phyloP scores from a whole-genome alignment of 768 basidiomycete species.

The Termitomyces sp. region DNA sequence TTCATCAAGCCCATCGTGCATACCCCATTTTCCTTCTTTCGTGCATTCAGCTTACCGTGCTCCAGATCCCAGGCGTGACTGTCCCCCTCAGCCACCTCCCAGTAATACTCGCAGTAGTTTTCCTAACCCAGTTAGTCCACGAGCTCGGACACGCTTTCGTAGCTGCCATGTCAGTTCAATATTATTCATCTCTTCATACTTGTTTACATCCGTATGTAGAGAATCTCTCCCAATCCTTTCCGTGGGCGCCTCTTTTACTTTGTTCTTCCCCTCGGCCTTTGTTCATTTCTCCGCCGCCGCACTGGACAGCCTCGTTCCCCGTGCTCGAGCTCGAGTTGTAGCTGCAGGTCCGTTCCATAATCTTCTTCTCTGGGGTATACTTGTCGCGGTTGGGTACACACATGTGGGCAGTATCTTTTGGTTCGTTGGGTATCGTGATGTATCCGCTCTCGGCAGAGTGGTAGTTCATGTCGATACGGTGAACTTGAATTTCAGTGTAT shows the following conservation, averaged over 20 bases:
- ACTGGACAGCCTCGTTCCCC: slow-evolving; percentile 32
- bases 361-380: slow-evolving; percentile 47
- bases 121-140: slow-evolving; percentile 65
- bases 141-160: slow-evolving; percentile 77
- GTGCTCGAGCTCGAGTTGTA: slow-evolving; percentile 52
- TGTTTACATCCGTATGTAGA: slow-evolving; percentile 27
- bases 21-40: slow-evolving; percentile 1
- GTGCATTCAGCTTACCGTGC: neutral
- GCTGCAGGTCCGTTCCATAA: slow-evolving; percentile 81
- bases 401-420: slow-evolving; percentile 24
- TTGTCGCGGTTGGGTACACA: slow-evolving; percentile 30
- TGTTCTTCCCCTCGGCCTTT: slow-evolving; percentile 70
- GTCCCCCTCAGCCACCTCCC: slow-evolving; percentile 71
- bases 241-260: slow-evolving; percentile 53
- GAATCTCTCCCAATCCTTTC: slow-evolving; percentile 59
- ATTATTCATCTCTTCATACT: neutral
- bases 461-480: slow-evolving; percentile 53
- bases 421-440: slow-evolving; percentile 46
- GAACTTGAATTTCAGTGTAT: slow-evolving; percentile 16
- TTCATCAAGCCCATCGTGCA: slow-evolving; percentile 27
- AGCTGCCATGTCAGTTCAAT: slow-evolving; percentile 58
- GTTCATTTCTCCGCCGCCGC: slow-evolving; percentile 49
- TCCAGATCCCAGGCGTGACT: slow-evolving; percentile 78
- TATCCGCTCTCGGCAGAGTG: slow-evolving; percentile 44
- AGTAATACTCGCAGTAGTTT: slow-evolving; percentile 54